Evolutionary conservation across 352 stramenopile genomes (phyloP).

Genomic region (Pythium brassicae): DNA sequence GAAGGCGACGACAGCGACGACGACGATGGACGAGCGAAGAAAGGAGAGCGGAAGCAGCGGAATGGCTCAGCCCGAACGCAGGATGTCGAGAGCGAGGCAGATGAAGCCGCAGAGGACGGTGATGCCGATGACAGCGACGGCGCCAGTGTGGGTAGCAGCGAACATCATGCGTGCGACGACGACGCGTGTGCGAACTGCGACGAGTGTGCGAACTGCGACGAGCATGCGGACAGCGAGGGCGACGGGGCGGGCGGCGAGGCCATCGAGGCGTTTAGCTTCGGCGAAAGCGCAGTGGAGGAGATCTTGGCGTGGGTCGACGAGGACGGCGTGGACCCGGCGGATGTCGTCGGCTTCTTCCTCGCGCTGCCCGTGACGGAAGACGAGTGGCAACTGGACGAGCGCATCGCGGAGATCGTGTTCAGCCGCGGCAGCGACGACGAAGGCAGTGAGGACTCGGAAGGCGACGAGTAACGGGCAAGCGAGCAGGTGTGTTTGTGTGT

Average conservation of each 20-base stretch:
- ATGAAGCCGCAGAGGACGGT: background rate
- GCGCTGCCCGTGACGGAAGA: constrained; percentile 66
- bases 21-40: constrained; percentile 14
- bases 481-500: constrained; percentile 7
- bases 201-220: too few relatives aligned
- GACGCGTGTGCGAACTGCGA: background rate
- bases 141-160: background rate
- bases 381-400: constrained; percentile 76
- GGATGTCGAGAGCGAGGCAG: background rate
- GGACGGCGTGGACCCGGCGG: constrained; percentile 46
- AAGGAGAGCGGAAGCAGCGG: constrained; percentile 2
- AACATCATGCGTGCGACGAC: background rate
- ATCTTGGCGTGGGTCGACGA: constrained; percentile 46
- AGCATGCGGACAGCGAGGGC: background rate
- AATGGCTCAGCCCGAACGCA: background rate
- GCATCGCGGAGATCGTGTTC: constrained; percentile 74
- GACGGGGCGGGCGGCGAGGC: too few relatives aligned
- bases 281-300: constrained; percentile 42
- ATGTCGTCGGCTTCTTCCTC: constrained; percentile 68
- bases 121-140: background rate
- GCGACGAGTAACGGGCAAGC: constrained; percentile 12
- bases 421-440: constrained; percentile 27
- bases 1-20: constrained; percentile 26
- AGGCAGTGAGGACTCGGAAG: constrained; percentile 26
- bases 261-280: constrained; percentile 51